Conservation (phyloP, 331 rosid species). For the Arachis monticola region DNA sequence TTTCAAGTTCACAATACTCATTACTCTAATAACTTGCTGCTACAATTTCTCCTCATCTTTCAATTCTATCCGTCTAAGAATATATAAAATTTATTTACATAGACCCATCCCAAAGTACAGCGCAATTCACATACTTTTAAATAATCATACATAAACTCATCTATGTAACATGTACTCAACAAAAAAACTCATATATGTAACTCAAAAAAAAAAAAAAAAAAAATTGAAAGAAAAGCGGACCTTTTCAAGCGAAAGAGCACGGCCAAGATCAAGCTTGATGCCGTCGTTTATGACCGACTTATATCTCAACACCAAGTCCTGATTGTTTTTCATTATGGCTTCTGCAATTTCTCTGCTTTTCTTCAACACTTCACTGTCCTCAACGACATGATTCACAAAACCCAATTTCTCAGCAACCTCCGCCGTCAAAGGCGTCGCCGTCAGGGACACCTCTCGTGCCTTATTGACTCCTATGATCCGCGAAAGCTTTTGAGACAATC, state of each 20-base stretch:
- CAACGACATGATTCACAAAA: conserved; percentile 86
- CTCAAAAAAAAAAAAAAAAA: background rate
- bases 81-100: too few relatives aligned
- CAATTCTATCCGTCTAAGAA: too few relatives aligned
- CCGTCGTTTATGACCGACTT: conserved; percentile 91
- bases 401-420: conserved; percentile 81
- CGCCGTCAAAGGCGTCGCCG: conserved; percentile 81
- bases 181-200: too few relatives aligned
- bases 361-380: conserved; percentile 69
- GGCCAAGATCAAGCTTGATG: conserved; percentile 70
- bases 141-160: background rate
- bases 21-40: too few relatives aligned
- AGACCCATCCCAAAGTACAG: too few relatives aligned
- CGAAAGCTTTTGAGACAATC: conserved; percentile 92
- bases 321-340: conserved; percentile 69
- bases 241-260: conserved; percentile 84
- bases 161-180: background rate
- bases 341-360: conserved; percentile 74
- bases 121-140: too few relatives aligned
- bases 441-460: conserved; percentile 87
- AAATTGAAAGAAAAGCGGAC: conserved; percentile 37
- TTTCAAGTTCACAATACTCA: too few relatives aligned
- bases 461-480: conserved; percentile 74
- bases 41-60: too few relatives aligned
- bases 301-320: conserved; percentile 81